A percentile compares a stretch with the other conserved stretches of the same genome.
Conservation (phyloP, 1,284 basidiomycete genomes). For the Pascua sp. region DNA sequence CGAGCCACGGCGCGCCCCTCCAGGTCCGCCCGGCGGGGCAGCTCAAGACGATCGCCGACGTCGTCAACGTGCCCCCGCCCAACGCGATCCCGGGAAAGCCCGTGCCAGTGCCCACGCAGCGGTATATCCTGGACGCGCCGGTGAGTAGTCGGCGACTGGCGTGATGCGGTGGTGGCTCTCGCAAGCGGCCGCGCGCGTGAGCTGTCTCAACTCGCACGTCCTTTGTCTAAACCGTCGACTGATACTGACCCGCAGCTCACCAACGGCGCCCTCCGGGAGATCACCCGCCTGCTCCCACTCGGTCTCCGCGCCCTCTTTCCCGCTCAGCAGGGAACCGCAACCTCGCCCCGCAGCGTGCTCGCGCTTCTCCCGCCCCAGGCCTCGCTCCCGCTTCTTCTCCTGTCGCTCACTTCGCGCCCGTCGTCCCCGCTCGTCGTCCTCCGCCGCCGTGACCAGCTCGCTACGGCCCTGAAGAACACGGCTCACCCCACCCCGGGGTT, state of each 20-base stretch:
- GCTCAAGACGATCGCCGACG: conserved; percentile 40
- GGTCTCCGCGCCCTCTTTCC: conserved; percentile 41
- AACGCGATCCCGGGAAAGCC: conserved; percentile 11
- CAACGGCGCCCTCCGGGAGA: conserved; percentile 32
- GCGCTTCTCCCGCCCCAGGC: conserved; percentile 38
- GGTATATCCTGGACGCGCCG: conserved; percentile 38
- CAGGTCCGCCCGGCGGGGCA: conserved; percentile 41
- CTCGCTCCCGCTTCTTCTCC: conserved; percentile 36
- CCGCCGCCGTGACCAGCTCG: conserved; percentile 26
- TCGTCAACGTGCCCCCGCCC: conserved; percentile 19
- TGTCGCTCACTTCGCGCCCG: conserved; percentile 30
- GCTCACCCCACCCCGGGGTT: conserved; percentile 29
- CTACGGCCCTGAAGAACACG: conserved; percentile 15
- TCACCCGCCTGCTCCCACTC: conserved; percentile 34
- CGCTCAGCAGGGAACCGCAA: conserved; percentile 1
- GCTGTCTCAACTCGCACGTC: background rate
- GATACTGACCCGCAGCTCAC: conserved; percentile 14
- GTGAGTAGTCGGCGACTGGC: conserved; percentile 13
- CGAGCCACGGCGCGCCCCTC: conserved; percentile 48
- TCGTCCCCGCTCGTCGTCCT: conserved; percentile 34
- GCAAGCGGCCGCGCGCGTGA: background rate
- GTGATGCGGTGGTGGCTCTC: no score
- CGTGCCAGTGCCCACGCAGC: conserved; percentile 10
- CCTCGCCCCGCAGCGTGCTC: conserved; percentile 7
- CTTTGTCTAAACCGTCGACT: no score